phyloP scores from a whole-genome alignment of 2,329 filamentous ascomycete genomes.

The Fonsecaea nubica region DNA sequence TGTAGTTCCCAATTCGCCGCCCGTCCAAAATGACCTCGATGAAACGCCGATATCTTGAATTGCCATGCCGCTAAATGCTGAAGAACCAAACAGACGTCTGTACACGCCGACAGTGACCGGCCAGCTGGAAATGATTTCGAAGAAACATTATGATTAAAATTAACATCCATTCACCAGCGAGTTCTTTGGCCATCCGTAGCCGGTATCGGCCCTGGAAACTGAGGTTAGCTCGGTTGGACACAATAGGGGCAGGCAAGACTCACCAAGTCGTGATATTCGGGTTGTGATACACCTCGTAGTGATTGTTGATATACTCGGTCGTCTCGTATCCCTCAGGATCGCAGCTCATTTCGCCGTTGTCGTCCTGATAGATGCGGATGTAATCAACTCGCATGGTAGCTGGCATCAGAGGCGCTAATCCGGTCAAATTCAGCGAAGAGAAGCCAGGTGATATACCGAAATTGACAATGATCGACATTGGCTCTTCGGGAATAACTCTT shows the following conservation, averaged over 20 bases:
- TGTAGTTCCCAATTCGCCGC: constrained; percentile 24
- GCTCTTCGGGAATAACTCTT: constrained; percentile 69
- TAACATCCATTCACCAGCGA: constrained; percentile 64
- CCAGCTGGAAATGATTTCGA: constrained; percentile 32
- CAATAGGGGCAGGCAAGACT: constrained; percentile 40
- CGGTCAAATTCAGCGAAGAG: constrained; percentile 65
- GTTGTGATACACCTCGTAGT: constrained; percentile 68
- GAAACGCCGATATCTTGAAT: constrained; percentile 32
- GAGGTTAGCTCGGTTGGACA: constrained; percentile 26
- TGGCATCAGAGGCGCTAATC: constrained; percentile 63
- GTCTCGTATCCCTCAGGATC: constrained; percentile 72
- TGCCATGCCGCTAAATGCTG: constrained; percentile 37
- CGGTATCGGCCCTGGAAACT: constrained; percentile 53
- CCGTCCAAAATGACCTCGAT: constrained; percentile 24
- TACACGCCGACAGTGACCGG: constrained; percentile 27
- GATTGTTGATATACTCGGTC: constrained; percentile 69
- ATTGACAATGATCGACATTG: constrained; percentile 71
- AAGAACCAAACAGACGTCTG: constrained; percentile 33
- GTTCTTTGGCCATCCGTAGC: constrained; percentile 67
- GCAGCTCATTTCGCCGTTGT: constrained; percentile 66
- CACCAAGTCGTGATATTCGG: constrained; percentile 70
- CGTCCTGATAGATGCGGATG: constrained; percentile 72
- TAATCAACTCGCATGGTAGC: constrained; percentile 73
- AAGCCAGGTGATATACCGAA: constrained; percentile 74
- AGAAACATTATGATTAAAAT: constrained; percentile 38